Percentiles rank a stretch among this genome's conserved stretches.
phyloP scores from a whole-genome alignment of 2,329 filamentous ascomycete species.

The Gaeumannomyces sp. region DNA sequence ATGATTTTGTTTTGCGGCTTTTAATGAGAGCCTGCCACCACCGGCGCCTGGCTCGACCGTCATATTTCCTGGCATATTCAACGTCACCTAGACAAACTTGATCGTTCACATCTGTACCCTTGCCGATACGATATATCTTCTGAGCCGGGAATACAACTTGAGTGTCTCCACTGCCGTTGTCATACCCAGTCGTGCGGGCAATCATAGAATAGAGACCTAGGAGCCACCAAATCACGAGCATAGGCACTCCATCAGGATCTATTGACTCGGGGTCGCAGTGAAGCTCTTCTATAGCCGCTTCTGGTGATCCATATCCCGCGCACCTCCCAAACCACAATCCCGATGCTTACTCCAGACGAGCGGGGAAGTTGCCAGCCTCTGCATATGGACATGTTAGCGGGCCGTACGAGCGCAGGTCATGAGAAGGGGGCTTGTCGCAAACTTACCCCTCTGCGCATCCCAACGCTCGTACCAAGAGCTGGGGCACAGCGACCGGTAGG shows the following conservation, averaged over 20 bases:
- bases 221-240: neutral
- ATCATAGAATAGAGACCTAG: neutral
- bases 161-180: neutral
- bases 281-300: neutral
- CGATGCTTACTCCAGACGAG: constrained; percentile 51
- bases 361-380: constrained; percentile 66
- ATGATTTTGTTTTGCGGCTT: neutral
- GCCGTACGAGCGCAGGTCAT: neutral
- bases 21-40: neutral
- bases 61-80: neutral
- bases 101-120: neutral
- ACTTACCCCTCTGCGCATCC: constrained; percentile 93
- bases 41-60: too few relatives aligned
- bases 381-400: constrained; percentile 12
- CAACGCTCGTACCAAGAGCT: constrained; percentile 89
- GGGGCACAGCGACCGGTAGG: constrained; percentile 96
- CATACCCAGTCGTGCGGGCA: neutral
- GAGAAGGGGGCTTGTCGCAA: constrained; percentile 2
- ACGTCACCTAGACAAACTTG: neutral
- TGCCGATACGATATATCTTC: neutral
- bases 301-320: neutral
- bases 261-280: neutral
- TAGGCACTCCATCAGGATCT: neutral
- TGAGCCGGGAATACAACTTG: neutral
- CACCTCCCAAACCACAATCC: neutral